Base-by-base conservation (phyloP, 2,329 filamentous ascomycete species). In the Stachybotrys chartarum region DNA sequence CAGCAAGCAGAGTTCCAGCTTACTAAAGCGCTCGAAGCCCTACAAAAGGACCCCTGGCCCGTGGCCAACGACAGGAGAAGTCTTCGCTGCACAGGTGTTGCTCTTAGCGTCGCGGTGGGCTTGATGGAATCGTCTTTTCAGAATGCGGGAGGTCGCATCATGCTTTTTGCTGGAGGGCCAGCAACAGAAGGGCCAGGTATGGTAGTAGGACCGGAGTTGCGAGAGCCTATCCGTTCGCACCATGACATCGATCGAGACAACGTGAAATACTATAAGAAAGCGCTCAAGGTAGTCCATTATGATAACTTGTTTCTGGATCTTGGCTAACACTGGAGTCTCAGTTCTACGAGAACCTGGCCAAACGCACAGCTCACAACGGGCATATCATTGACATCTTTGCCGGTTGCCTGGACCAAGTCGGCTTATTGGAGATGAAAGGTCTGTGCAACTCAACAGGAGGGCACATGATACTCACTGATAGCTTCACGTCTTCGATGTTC, bases 241-340 rank as follows among this genome's bases (percentile, higher is more conserved):
- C 94, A 99, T 73, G 94, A 99, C 67, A 99, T 99, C 72, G 94
- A 99, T 70, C 86, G 92, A 56, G 94, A 99, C 73, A 97, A 97
- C 70, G 96, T 96, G 76, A 99, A 99, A 74, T 97, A 97, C 75
- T 97, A 96, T 77, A 99, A 99, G 81, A 99, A 99, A 76, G 94
- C 94, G 24, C 75, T 97, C 52, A 99, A 97, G 84, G 88, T 91
- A 72, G 56, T 47, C 14, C 18, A 35, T 12, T 24, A 42, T 14
- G 35, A 16, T 18, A 6, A 7, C 12, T 7, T 5, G 3, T 10
- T 35, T 17, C 11, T n/a, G 17, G 24, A 42, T 17, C 47, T 5
- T 8, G 53, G 32, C 68, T 74, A 56, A 76, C 58, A 7, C 42
- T 10, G 7, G 10, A 2, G 17, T 35, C 8, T 68, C 24, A 92